Conservation (phyloP, 1,284 basidiomycete genomes). For the Boletellus sp. region DNA sequence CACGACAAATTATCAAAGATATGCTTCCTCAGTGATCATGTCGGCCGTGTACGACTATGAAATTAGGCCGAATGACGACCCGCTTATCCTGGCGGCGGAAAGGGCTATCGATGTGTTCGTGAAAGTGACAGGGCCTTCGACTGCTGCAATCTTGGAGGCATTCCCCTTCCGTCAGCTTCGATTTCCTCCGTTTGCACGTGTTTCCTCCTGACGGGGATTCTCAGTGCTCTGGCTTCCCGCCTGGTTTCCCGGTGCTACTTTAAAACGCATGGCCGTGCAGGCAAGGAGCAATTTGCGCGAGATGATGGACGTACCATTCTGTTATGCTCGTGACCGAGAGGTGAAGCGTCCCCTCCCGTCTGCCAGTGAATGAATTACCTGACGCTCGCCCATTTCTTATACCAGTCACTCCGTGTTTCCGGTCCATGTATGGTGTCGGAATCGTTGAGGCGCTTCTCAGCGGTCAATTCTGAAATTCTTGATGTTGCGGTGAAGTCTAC, state of each 20-base stretch:
- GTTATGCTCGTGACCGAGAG: constrained; percentile 29
- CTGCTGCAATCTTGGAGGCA: constrained; percentile 29
- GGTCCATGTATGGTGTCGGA: constrained; percentile 32
- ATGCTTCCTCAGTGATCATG: constrained; percentile 33
- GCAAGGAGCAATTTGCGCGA: constrained; percentile 28
- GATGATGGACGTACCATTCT: constrained; percentile 30
- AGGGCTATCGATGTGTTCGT: constrained; percentile 29
- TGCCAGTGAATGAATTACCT: background rate
- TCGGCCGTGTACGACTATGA: constrained; percentile 36
- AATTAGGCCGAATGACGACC: constrained; percentile 25
- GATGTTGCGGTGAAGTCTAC: constrained; percentile 29
- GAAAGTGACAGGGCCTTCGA: constrained; percentile 25
- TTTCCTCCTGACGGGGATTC: constrained; percentile 15
- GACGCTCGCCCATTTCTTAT: background rate
- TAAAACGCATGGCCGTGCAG: constrained; percentile 31
- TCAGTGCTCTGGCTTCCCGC: constrained; percentile 29
- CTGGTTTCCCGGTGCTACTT: constrained; percentile 29
- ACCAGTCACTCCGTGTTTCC: constrained; percentile 20
- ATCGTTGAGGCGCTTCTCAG: constrained; percentile 24
- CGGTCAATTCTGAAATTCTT: constrained; percentile 17
- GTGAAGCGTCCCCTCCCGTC: constrained; percentile 10
- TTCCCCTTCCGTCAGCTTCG: constrained; percentile 32
- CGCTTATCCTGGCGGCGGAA: constrained; percentile 29
- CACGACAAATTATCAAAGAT: constrained; percentile 13
- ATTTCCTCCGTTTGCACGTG: constrained; percentile 7